Percentiles rank a stretch among this genome's conserved stretches.
Conservation (phyloP, 2,329 filamentous ascomycete species). For the Cercospora canescens region DNA sequence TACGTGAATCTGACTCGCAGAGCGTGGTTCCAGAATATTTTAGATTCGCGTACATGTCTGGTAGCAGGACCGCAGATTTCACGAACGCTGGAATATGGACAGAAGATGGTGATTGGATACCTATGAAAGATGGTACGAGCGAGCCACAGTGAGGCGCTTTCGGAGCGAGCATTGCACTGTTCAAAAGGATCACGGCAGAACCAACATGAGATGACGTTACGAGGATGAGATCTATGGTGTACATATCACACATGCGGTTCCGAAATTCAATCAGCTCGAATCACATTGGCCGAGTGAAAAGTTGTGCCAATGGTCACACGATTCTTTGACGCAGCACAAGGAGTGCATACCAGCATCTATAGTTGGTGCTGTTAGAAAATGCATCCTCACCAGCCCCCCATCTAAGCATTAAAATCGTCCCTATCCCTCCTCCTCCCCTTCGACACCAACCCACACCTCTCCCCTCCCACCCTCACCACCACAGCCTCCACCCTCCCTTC, state of each 20-base stretch:
- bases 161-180: neutral
- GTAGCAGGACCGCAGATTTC: slow-evolving; percentile 66
- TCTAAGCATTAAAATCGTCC: neutral
- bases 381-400: too few relatives aligned
- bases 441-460: neutral
- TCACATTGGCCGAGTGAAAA: too few relatives aligned
- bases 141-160: neutral
- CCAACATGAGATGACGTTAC: neutral
- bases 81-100: slow-evolving; percentile 74
- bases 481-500: neutral
- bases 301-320: too few relatives aligned
- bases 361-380: too few relatives aligned
- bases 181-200: neutral
- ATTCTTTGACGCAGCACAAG: too few relatives aligned
- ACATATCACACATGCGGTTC: neutral
- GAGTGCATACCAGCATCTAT: too few relatives aligned
- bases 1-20: slow-evolving; percentile 36
- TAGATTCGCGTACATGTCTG: slow-evolving; percentile 72
- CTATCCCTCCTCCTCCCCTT: neutral
- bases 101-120: slow-evolving; percentile 62
- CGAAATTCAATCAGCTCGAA: too few relatives aligned
- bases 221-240: neutral
- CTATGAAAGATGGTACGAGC: slow-evolving; percentile 63
- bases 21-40: slow-evolving; percentile 66
- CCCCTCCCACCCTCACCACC: neutral